A percentile compares a stretch with the other conserved stretches of the same genome.
These are phyloP conservation scores for Linnemannia elongata DNA, from an alignment of 192 early-diverging fungal genomes.

Conservation along the genomic window DNA sequence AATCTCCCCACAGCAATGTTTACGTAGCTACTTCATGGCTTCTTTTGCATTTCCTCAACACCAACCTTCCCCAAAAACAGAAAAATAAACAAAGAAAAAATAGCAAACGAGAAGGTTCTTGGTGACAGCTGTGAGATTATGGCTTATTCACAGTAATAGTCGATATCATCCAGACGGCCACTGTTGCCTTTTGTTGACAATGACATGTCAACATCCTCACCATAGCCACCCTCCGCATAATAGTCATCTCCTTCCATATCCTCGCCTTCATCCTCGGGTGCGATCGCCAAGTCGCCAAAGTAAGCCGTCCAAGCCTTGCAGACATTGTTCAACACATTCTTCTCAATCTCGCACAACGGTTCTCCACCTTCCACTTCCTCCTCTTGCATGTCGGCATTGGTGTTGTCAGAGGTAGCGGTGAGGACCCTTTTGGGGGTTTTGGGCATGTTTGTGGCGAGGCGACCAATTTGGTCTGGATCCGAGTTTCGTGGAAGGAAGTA, in stretches of 20 bases:
- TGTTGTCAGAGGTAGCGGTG: not conserved
- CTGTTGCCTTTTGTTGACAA: not conserved
- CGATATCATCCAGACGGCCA: not conserved
- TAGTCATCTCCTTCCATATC: not conserved
- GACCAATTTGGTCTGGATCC: constrained; percentile 74
- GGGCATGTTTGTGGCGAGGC: constrained; percentile 49
- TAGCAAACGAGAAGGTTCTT: too few relatives aligned
- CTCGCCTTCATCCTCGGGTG: not conserved
- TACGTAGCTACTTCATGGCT: too few relatives aligned
- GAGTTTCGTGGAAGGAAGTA: constrained; percentile 91
- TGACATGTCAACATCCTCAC: not conserved
- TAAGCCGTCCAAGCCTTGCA: constrained; percentile 83
- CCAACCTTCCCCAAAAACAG: too few relatives aligned
- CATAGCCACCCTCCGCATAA: not conserved
- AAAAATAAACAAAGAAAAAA: too few relatives aligned
- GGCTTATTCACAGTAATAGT: constrained; percentile 7
- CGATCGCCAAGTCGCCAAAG: constrained; percentile 78
- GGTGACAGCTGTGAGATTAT: too few relatives aligned
- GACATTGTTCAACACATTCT: constrained; percentile 75
- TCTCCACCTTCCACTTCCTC: constrained; percentile 49
- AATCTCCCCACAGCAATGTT: not conserved
- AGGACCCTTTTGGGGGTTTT: not conserved
- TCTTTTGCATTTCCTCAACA: too few relatives aligned
- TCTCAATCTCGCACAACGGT: constrained; percentile 83
- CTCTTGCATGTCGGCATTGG: not conserved